These are phyloP conservation scores for Monotropa hypopitys DNA, from an alignment of 179 eudicot genomes.

Conservation along the genomic window DNA sequence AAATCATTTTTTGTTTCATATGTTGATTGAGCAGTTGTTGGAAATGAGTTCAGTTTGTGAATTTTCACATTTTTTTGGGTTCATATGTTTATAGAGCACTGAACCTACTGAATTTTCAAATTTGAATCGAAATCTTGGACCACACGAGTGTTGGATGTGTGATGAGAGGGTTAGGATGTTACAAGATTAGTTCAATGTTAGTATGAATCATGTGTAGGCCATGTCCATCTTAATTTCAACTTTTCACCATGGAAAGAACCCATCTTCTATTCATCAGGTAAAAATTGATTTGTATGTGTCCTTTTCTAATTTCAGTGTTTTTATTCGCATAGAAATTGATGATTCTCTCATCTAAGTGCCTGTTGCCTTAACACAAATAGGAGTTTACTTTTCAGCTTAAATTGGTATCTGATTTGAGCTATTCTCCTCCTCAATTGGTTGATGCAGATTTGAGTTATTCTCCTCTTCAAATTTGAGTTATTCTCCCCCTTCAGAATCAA, in stretches of 20 bases:
- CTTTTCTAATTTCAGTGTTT: background rate
- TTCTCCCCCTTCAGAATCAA: no score
- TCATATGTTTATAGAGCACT: no score
- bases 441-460: no score
- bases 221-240: constrained; percentile 71
- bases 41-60: no score
- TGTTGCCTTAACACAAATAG: background rate
- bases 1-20: no score
- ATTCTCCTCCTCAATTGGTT: background rate
- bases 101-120: no score
- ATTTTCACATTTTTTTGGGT: no score
- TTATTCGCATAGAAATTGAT: background rate
- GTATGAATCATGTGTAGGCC: constrained; percentile 86
- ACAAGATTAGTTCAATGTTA: constrained; percentile 89
- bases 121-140: no score
- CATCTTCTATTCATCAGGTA: constrained; percentile 93
- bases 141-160: no score
- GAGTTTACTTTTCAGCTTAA: background rate
- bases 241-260: constrained; percentile 66
- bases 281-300: background rate
- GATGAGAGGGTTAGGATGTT: constrained; percentile 94
- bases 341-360: background rate
- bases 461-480: no score
- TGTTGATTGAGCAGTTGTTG: no score
- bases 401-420: background rate